phyloP scores from a whole-genome alignment of 2,329 filamentous ascomycete species.

The Orbilia javanica region DNA sequence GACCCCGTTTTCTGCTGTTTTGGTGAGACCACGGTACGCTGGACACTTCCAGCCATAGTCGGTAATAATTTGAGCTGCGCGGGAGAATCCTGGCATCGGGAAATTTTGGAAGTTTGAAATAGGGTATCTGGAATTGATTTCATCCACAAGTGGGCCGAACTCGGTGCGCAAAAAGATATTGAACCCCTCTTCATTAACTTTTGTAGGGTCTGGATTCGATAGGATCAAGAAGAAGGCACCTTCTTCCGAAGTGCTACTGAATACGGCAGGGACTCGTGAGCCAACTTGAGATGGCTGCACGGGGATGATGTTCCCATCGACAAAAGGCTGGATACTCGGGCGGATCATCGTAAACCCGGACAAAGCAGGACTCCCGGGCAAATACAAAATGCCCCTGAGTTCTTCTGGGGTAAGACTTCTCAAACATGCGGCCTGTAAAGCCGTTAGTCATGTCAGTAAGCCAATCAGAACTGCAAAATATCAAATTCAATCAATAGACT shows the following conservation, averaged over 20 bases:
- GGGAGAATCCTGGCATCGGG: conserved; percentile 15
- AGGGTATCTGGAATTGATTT: conserved; percentile 27
- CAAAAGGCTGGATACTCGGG: conserved; percentile 21
- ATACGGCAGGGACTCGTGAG: conserved; percentile 28
- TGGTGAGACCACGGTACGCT: conserved; percentile 24
- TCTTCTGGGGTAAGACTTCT: conserved; percentile 2
- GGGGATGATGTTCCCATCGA: conserved; percentile 45
- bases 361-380: background rate
- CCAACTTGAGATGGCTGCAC: conserved; percentile 36
- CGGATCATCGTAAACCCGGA: background rate
- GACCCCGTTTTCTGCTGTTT: conserved; percentile 32
- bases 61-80: conserved; percentile 39
- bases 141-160: conserved; percentile 28
- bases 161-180: conserved; percentile 2
- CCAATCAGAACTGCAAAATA: too few relatives aligned
- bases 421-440: conserved; percentile 22
- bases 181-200: background rate
- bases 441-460: background rate
- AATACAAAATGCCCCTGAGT: background rate
- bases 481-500: background rate
- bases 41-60: conserved; percentile 43
- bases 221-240: conserved; percentile 14
- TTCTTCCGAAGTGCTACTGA: conserved; percentile 17
- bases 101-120: conserved; percentile 9
- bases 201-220: background rate